Evolutionary conservation across 257 asterid genomes (phyloP).

Genomic region (Ajuga chamaepitys): DNA sequence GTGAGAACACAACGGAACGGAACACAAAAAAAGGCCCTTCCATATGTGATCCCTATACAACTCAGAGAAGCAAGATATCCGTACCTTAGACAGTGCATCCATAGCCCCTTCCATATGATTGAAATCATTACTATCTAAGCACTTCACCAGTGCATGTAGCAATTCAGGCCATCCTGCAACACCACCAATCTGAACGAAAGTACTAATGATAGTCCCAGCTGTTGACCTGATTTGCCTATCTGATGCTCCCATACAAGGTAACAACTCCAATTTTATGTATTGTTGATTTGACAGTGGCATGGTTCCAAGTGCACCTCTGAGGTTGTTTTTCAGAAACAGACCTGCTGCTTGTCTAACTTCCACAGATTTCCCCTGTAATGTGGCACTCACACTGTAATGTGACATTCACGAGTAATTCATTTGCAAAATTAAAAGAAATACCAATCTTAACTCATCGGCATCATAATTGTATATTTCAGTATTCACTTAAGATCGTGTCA

Average conservation of each 20-base stretch:
- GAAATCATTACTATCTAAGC: slow-evolving; percentile 81
- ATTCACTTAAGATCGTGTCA: not conserved
- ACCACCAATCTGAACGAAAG: slow-evolving; percentile 82
- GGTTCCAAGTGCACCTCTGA: slow-evolving; percentile 44
- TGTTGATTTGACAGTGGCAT: slow-evolving; percentile 70
- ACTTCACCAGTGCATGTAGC: slow-evolving; percentile 71
- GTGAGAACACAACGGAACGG: not conserved
- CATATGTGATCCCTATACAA: not conserved
- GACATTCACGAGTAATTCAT: slow-evolving; percentile 10
- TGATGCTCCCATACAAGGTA: slow-evolving; percentile 83
- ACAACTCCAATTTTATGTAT: slow-evolving; percentile 67
- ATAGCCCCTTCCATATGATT: slow-evolving; percentile 98
- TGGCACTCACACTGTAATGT: slow-evolving; percentile 6
- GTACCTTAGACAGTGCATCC: slow-evolving; percentile 99
- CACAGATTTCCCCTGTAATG: slow-evolving; percentile 78
- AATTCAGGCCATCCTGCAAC: slow-evolving; percentile 89
- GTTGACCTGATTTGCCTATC: slow-evolving; percentile 92
- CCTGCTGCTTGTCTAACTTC: slow-evolving; percentile 99
- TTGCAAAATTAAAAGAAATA: not conserved
- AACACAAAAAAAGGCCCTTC: not conserved
- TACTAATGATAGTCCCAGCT: slow-evolving; percentile 86
- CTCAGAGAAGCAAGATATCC: slow-evolving; percentile 2
- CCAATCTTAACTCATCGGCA: not conserved
- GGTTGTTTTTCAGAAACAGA: slow-evolving; percentile 81
- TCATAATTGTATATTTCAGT: not conserved